Percentiles rank a stretch among this genome's conserved stretches.
Evolutionary conservation across 106 monocot genomes (phyloP).

Genomic region (Dioscorea alata): DNA sequence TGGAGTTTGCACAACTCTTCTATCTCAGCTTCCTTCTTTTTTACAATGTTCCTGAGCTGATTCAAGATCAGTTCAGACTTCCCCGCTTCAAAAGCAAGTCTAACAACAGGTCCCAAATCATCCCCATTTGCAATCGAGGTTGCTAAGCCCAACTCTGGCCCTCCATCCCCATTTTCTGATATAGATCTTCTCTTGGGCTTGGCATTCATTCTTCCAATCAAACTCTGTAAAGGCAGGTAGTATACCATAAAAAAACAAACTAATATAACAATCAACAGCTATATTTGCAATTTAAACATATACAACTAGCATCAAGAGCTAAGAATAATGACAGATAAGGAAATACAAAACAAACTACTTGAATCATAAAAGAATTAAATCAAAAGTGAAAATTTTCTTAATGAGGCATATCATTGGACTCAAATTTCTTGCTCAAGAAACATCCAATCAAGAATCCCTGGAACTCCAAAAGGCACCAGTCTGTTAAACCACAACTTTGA

Average conservation of each 20-base stretch:
- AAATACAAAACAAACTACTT: too few species aligned
- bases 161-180: constrained; percentile 4
- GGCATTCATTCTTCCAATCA: constrained; percentile 5
- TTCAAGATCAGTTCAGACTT: constrained; percentile 15
- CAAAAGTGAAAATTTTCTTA: too few species aligned
- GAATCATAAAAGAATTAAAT: too few species aligned
- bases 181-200: constrained; percentile 7
- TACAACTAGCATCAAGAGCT: too few species aligned
- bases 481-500: too few species aligned
- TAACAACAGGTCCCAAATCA: constrained; percentile 13
- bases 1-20: constrained; percentile 25
- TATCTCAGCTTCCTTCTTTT: constrained; percentile 22
- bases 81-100: constrained; percentile 12
- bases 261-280: too few species aligned
- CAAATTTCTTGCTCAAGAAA: too few species aligned
- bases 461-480: too few species aligned
- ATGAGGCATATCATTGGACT: too few species aligned
- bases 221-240: background rate
- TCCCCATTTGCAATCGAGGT: constrained; percentile 11
- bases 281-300: background rate
- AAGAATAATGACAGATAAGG: too few species aligned
- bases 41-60: constrained; percentile 11
- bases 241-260: too few species aligned
- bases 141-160: background rate
- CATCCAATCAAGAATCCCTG: too few species aligned